phyloP scores from a whole-genome alignment of 2,329 filamentous ascomycete species.

The Penicillium glabrum region DNA sequence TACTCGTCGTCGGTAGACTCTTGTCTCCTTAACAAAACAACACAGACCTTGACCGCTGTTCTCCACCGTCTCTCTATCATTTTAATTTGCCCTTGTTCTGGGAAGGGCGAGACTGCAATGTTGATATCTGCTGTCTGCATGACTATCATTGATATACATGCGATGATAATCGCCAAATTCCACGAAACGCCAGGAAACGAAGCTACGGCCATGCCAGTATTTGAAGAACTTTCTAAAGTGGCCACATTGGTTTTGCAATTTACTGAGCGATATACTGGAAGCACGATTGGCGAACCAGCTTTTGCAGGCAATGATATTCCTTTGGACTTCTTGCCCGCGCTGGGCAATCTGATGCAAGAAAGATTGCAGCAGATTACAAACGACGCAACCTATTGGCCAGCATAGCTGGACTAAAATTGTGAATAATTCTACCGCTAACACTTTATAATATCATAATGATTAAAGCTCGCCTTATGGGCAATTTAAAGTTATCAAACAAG shows the following conservation, averaged over 20 bases:
- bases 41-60: neutral
- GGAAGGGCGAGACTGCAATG: slow-evolving; percentile 5
- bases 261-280: slow-evolving; percentile 1
- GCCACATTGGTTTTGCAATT: slow-evolving; percentile 12
- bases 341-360: neutral
- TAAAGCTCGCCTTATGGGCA: neutral
- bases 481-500: neutral
- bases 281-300: neutral
- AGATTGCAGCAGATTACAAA: slow-evolving; percentile 1
- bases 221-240: slow-evolving; percentile 10
- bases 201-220: neutral
- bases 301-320: neutral
- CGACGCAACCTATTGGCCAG: neutral
- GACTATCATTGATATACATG: slow-evolving; percentile 7
- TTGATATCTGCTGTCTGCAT: slow-evolving; percentile 9
- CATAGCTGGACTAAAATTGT: neutral
- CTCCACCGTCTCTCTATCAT: slow-evolving; percentile 7
- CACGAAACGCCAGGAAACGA: neutral
- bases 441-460: neutral
- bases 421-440: too few relatives aligned
- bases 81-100: slow-evolving; percentile 10
- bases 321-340: neutral
- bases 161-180: neutral
- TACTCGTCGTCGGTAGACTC: neutral
- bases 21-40: neutral